A percentile compares a stretch with the other conserved stretches of the same genome.
Evolutionary conservation across 2,329 filamentous ascomycete genomes (phyloP).

Genomic region (Colletotrichum zoysiae): DNA sequence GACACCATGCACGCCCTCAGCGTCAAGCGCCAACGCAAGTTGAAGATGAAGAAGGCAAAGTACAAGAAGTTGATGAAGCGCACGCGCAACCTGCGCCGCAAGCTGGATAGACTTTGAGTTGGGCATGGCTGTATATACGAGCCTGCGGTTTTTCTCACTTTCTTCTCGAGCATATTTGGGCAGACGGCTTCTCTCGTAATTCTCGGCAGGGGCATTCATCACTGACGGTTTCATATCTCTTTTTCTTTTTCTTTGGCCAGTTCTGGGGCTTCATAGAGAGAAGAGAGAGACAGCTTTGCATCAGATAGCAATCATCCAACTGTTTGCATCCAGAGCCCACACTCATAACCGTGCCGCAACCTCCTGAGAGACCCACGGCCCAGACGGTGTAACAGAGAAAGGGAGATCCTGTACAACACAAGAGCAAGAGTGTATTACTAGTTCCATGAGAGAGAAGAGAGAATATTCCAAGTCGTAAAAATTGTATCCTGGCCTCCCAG

Average conservation of each 20-base stretch:
- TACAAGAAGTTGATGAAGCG: slow-evolving; percentile 99
- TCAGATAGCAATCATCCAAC: slow-evolving; percentile 42
- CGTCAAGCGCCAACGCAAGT: slow-evolving; percentile 89
- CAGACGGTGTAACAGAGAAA: neutral
- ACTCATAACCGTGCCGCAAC: slow-evolving; percentile 25
- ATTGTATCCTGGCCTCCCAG: neutral
- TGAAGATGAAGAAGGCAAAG: slow-evolving; percentile 99
- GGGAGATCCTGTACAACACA: slow-evolving; percentile 38
- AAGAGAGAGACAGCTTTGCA: slow-evolving; percentile 35
- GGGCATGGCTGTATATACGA: slow-evolving; percentile 46
- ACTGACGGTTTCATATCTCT: slow-evolving; percentile 30
- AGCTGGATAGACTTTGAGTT: slow-evolving; percentile 76
- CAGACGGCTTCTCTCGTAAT: slow-evolving; percentile 34
- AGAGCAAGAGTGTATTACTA: slow-evolving; percentile 41
- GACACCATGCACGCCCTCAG: slow-evolving; percentile 82
- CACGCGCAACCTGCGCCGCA: slow-evolving; percentile 89
- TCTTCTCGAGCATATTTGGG: slow-evolving; percentile 44
- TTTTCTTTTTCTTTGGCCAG: slow-evolving; percentile 14
- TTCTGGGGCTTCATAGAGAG: slow-evolving; percentile 36
- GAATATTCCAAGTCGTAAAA: slow-evolving; percentile 15
- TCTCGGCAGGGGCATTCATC: slow-evolving; percentile 30
- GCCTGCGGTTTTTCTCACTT: slow-evolving; percentile 32
- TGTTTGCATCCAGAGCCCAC: slow-evolving; percentile 30
- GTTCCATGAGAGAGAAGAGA: neutral
- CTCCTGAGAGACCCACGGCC: slow-evolving; percentile 1